Conservation (phyloP, 768 basidiomycete genomes). For the Hydnum rufescens region DNA sequence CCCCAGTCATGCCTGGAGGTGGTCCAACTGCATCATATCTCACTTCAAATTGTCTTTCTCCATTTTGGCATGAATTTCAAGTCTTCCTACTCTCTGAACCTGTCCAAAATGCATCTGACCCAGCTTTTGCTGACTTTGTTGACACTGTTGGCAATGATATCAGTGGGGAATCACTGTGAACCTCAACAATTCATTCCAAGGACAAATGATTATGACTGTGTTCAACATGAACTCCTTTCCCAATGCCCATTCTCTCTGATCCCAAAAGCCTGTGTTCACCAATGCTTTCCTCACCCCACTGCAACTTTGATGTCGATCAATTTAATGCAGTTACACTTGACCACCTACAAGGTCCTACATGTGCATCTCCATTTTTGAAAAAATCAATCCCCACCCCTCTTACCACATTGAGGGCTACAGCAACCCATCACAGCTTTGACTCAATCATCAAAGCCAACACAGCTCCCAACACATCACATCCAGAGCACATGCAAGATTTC, state of each 20-base stretch:
- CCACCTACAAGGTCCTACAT: background rate
- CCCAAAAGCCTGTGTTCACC: background rate
- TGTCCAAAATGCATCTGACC: background rate
- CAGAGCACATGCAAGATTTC: too few species aligned
- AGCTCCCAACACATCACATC: too few species aligned
- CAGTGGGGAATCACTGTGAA: background rate
- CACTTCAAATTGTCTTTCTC: background rate
- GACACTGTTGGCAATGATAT: background rate
- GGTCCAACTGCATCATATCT: background rate
- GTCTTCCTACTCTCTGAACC: background rate
- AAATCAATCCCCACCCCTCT: background rate
- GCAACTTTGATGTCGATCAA: background rate
- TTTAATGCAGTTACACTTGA: background rate
- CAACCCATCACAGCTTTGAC: too few species aligned
- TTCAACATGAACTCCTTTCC: background rate
- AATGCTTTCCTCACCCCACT: background rate
- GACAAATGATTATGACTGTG: background rate
- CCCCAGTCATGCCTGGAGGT: constrained; percentile 20
- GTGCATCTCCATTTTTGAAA: background rate
- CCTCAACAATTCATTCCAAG: background rate
- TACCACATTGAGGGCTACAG: too few species aligned
- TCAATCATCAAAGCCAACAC: too few species aligned
- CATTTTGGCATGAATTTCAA: background rate
- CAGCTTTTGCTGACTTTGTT: background rate
- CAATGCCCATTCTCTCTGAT: background rate